A percentile compares a stretch with the other conserved stretches of the same genome.
Evolutionary conservation across 2,329 filamentous ascomycete species (phyloP).

Genomic region (Samsoniella hepiali): DNA sequence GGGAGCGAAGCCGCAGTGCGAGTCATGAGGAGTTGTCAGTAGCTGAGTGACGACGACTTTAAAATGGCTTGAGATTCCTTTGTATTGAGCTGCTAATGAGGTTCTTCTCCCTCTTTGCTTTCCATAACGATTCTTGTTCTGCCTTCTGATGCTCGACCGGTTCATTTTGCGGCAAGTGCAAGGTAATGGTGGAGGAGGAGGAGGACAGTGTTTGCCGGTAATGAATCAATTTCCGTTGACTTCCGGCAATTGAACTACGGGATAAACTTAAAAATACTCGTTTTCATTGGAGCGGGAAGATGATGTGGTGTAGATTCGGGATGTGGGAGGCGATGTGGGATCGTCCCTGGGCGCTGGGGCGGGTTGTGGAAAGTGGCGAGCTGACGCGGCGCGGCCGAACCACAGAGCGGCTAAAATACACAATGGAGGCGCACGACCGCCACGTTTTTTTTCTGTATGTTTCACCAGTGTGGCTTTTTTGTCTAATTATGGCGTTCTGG

Average conservation of each 20-base stretch:
- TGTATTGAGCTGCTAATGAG: not conserved
- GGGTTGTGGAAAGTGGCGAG: conserved; percentile 3
- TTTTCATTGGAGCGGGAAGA: not conserved
- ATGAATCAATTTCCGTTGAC: not conserved
- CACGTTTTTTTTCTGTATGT: not conserved
- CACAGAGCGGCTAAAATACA: not conserved
- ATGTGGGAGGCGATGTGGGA: conserved; percentile 11
- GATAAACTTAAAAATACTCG: not conserved
- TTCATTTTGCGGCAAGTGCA: not conserved
- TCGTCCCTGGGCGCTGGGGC: not conserved
- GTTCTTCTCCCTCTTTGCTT: not conserved
- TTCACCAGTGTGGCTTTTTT: not conserved
- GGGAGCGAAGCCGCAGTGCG: not conserved
- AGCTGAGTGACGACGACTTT: not conserved
- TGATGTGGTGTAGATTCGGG: not conserved
- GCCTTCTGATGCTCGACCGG: too few relatives aligned
- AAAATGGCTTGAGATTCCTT: not conserved
- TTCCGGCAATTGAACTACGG: not conserved
- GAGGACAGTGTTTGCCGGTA: not conserved
- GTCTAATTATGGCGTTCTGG: not conserved
- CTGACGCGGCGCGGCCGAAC: conserved; percentile 4
- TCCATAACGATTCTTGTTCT: not conserved
- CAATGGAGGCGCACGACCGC: not conserved
- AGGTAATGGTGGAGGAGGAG: not conserved
- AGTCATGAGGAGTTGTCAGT: not conserved